These are phyloP conservation scores for Didymella pomorum DNA, from an alignment of 2,329 filamentous ascomycete species.

Conservation along the genomic window DNA sequence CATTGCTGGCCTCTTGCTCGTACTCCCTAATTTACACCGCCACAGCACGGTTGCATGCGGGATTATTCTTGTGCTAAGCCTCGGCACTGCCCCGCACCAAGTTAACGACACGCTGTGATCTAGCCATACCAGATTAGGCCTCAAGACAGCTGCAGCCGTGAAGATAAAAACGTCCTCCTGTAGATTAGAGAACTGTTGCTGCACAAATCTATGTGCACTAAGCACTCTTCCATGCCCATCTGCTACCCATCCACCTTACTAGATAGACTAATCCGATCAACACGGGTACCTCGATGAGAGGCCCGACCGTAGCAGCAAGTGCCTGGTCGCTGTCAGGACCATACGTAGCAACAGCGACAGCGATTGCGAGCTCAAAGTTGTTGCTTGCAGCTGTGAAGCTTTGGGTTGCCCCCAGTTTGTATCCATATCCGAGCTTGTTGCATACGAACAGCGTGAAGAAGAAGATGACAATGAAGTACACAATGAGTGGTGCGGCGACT, in stretches of 20 bases:
- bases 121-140: too few species aligned
- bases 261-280: slow-evolving; percentile 9
- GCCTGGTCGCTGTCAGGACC: slow-evolving; percentile 7
- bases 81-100: too few species aligned
- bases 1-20: too few species aligned
- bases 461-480: slow-evolving; percentile 9
- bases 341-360: slow-evolving; percentile 8
- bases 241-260: slow-evolving; percentile 11
- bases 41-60: too few species aligned
- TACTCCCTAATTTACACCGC: too few species aligned
- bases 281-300: slow-evolving; percentile 6
- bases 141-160: too few species aligned
- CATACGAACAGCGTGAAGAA: slow-evolving; percentile 7
- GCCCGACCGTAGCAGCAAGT: slow-evolving; percentile 9
- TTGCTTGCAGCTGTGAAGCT: slow-evolving; percentile 10
- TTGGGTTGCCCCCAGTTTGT: slow-evolving; percentile 6
- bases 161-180: too few species aligned
- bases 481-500: slow-evolving; percentile 7
- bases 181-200: too few species aligned
- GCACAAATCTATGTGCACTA: not conserved
- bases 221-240: slow-evolving; percentile 3
- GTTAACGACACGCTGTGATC: too few species aligned
- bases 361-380: slow-evolving; percentile 9
- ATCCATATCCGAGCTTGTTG: slow-evolving; percentile 11
- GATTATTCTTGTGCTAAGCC: too few species aligned